Evolutionary conservation across 2,329 filamentous ascomycete genomes (phyloP), one percentile per base, ranked within the genome.

Genomic region (Penicillium nordicum): DNA sequence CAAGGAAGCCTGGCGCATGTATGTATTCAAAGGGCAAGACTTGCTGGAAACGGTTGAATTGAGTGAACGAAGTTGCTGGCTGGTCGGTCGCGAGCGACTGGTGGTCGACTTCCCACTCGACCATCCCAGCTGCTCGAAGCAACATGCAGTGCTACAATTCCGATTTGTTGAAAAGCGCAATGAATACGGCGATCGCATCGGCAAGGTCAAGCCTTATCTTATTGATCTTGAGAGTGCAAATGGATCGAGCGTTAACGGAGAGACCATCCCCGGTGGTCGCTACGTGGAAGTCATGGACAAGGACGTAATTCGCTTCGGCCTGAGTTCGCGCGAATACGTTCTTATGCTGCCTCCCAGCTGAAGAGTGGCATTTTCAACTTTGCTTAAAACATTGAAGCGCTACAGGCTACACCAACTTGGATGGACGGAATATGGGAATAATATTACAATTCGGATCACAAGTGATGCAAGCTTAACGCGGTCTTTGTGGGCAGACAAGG

Each of bases 91-190:
- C 45, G 92, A 97, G 66, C 74, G 82, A 51, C 78, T 87, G 5
- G 88, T 99, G 4, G 91, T 90, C 2, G 94, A 99, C 71, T 79
- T 96, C 55, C 79, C 85, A 2, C 84, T 95, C 8, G 91, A 96
- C 69, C 93, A 99, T 70, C 92, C 92, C 0, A 97, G 91, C 73
- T 86, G 92, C 68, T 96, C 91, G 72, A 95, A 95, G 74, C 94
- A 99, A 75, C 94, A 99, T 73, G 93, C 93, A 0, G 94, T 92
- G 9, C 83, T 99, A 42, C 94, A 99, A 72, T 99, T 99, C 69
- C 86, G 94, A 37, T 87, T 91, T 69, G 84, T 88, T 21, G 89
- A 91, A 68, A 92, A 88, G 74, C 84, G 84, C 59, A 91, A 95
- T 65, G 91, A 97, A 74, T 95, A 84, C 70, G 92, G 92, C 23